Percentiles rank a stretch among this genome's conserved stretches.
Conservation (phyloP, 1,284 basidiomycete species). For the Retiboletus fuscus region DNA sequence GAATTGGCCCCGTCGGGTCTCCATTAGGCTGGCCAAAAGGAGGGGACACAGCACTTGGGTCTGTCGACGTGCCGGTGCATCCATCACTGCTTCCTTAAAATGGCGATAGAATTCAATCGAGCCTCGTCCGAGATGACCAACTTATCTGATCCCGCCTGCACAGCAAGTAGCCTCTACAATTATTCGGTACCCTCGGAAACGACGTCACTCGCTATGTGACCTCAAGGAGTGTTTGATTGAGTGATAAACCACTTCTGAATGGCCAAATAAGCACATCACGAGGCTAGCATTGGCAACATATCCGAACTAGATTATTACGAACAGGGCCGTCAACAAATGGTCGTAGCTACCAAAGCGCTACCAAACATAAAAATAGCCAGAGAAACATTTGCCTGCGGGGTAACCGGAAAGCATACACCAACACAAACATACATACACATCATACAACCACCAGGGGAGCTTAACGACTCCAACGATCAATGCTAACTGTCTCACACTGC, state of each 20-base stretch:
- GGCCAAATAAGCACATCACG: neutral
- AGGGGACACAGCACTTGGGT: no score
- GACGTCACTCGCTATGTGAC: no score
- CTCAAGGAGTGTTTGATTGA: no score
- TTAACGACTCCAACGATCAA: neutral
- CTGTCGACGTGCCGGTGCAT: no score
- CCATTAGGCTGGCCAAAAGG: no score
- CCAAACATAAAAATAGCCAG: neutral
- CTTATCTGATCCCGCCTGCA: no score
- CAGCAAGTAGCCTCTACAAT: no score
- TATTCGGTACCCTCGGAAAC: no score
- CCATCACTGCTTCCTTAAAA: no score
- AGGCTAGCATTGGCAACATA: neutral
- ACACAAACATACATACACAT: neutral
- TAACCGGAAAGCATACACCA: neutral
- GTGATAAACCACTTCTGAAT: neutral
- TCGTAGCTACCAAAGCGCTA: slow-evolving; percentile 1
- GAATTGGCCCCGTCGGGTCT: no score
- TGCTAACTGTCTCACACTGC: slow-evolving; percentile 10
- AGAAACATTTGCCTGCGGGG: neutral
- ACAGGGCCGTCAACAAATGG: neutral
- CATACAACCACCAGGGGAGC: slow-evolving; percentile 7
- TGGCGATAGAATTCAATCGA: no score
- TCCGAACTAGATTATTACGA: slow-evolving; percentile 5
- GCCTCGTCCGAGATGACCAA: no score